Conservation (phyloP, 495 filamentous ascomycete species). For the Hypoxylon intermedium region DNA sequence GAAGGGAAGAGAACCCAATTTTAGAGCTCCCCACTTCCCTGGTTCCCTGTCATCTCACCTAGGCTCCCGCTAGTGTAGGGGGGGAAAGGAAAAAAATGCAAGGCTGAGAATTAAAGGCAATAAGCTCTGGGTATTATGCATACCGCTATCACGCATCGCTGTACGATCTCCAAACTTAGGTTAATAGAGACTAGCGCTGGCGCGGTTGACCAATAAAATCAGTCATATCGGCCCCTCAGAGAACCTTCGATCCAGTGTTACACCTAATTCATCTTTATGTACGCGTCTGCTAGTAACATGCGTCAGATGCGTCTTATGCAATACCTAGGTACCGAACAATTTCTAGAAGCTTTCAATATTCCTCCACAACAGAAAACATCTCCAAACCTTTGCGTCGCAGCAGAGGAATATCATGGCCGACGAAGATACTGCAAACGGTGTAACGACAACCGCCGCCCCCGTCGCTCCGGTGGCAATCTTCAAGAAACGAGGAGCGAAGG, state of each 20-base stretch:
- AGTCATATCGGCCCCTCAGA: too few species aligned
- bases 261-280: too few species aligned
- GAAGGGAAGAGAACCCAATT: slow-evolving; percentile 27
- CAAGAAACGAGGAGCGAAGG: slow-evolving; percentile 83
- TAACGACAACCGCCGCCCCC: slow-evolving; percentile 41
- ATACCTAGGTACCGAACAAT: slow-evolving; percentile 8
- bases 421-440: slow-evolving; percentile 33
- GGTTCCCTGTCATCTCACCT: slow-evolving; percentile 19
- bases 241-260: too few species aligned
- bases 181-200: slow-evolving; percentile 7
- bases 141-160: too few species aligned
- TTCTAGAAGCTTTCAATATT: slow-evolving; percentile 24
- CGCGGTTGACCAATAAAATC: too few species aligned
- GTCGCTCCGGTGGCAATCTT: slow-evolving; percentile 69
- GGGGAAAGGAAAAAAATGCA: slow-evolving; percentile 9
- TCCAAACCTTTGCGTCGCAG: slow-evolving; percentile 3
- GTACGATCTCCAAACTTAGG: not conserved
- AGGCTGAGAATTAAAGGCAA: slow-evolving; percentile 16
- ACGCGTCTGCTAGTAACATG: too few species aligned
- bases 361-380: slow-evolving; percentile 10
- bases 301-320: slow-evolving; percentile 15
- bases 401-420: slow-evolving; percentile 23
- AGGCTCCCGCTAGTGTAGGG: slow-evolving; percentile 28
- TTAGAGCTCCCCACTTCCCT: slow-evolving; percentile 28
- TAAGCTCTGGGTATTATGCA: not conserved